phyloP scores from a whole-genome alignment of 1,284 basidiomycete species.

The Stygiomarasmius scandens region DNA sequence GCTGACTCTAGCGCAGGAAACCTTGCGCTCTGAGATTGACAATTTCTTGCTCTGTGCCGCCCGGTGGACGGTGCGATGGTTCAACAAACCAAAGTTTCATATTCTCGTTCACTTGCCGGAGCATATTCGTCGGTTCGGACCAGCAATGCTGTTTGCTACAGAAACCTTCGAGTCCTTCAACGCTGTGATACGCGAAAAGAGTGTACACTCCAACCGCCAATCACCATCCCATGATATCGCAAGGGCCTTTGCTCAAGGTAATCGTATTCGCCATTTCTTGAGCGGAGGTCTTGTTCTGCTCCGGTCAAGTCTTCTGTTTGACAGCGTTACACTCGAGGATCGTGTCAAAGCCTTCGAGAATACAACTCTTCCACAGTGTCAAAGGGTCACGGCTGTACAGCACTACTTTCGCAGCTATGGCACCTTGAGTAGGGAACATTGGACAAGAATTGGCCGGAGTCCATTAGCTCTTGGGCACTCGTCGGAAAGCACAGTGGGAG shows the following conservation, averaged over 20 bases:
- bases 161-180: slow-evolving; percentile 5
- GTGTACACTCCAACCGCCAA: slow-evolving; percentile 44
- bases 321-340: background rate
- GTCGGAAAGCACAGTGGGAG: background rate
- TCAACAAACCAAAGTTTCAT: slow-evolving; percentile 45
- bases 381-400: background rate
- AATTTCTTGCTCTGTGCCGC: slow-evolving; percentile 30
- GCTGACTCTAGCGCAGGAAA: background rate
- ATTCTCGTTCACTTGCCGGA: slow-evolving; percentile 32
- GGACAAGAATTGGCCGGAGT: background rate
- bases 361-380: background rate
- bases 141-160: slow-evolving; percentile 36
- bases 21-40: slow-evolving; percentile 24
- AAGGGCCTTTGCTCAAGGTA: slow-evolving; percentile 29
- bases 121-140: slow-evolving; percentile 38
- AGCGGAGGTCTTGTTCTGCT: background rate
- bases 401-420: background rate
- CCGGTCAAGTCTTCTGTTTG: background rate
- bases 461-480: background rate
- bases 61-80: slow-evolving; percentile 32
- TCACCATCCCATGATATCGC: slow-evolving; percentile 46
- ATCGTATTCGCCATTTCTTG: background rate
- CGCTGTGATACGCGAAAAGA: slow-evolving; percentile 16
- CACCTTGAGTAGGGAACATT: background rate
- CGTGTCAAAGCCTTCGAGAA: background rate